Percentiles rank a stretch among this genome's conserved stretches.
Conservation (phyloP, 2,329 filamentous ascomycete species). For the Myriosclerotinia scirpicola region DNA sequence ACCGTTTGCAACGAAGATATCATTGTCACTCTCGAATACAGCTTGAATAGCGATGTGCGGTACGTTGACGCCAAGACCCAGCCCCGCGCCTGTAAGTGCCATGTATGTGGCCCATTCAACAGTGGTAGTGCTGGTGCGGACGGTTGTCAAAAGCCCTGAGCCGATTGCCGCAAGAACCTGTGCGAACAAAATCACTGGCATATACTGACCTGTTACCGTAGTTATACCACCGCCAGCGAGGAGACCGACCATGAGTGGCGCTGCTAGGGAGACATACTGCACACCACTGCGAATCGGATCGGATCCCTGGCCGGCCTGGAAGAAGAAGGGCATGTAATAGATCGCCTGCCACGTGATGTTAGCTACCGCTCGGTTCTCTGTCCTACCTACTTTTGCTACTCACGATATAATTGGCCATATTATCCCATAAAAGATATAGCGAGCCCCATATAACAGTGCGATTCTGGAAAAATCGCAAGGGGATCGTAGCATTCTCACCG, state of each 20-base stretch:
- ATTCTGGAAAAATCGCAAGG: background rate
- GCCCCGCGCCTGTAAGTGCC: background rate
- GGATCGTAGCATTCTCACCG: conserved; percentile 10
- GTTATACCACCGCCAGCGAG: background rate
- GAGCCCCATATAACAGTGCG: conserved; percentile 3
- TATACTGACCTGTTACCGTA: conserved; percentile 1
- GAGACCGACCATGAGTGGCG: background rate
- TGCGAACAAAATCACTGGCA: background rate
- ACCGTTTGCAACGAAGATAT: conserved; percentile 9
- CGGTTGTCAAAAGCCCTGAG: background rate
- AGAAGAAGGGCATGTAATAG: conserved; percentile 9
- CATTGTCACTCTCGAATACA: conserved; percentile 9
- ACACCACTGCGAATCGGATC: background rate
- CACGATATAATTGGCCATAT: conserved; percentile 7
- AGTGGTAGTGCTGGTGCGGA: background rate
- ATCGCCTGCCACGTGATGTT: background rate
- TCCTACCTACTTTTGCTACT: background rate
- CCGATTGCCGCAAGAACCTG: background rate
- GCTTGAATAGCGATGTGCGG: conserved; percentile 1
- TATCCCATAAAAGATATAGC: background rate
- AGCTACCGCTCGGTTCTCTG: background rate
- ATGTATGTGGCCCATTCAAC: conserved; percentile 1
- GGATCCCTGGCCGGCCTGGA: background rate
- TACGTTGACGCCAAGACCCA: conserved; percentile 6
- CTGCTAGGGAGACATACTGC: background rate